These are phyloP conservation scores for Nannochloropsis gaditana DNA, from an alignment of 108 stramenopile species.

Conservation along the genomic window DNA sequence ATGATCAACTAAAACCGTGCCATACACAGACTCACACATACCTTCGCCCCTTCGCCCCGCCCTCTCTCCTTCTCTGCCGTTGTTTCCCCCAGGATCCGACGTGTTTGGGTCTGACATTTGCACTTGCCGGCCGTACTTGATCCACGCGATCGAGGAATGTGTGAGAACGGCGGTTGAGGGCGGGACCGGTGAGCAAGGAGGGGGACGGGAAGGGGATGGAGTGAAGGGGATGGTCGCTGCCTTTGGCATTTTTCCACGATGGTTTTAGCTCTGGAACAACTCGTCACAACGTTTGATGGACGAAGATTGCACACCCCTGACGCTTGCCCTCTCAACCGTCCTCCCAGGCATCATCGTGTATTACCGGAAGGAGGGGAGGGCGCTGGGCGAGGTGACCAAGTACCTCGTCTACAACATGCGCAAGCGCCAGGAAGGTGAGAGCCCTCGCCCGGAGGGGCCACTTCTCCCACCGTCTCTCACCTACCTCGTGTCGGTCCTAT, in stretches of 20 bases:
- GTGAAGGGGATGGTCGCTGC: not conserved
- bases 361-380: slow-evolving; percentile 93
- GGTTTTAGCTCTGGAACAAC: no score
- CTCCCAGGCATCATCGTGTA: slow-evolving; percentile 73
- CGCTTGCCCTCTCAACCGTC: not conserved
- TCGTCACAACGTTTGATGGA: no score
- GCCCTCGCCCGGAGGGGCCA: slow-evolving; percentile 31
- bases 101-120: slow-evolving; percentile 97
- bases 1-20: no score
- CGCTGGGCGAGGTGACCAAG: slow-evolving; percentile 94
- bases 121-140: slow-evolving; percentile 95
- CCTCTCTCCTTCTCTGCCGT: not conserved
- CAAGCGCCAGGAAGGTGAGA: slow-evolving; percentile 92
- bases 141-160: slow-evolving; percentile 99
- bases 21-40: no score
- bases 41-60: not conserved
- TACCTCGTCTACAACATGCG: slow-evolving; percentile 98
- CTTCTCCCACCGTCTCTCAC: not conserved
- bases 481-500: not conserved
- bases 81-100: slow-evolving; percentile 61
- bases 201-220: not conserved
- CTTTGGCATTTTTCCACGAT: no score
- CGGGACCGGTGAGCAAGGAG: slow-evolving; percentile 63
- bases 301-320: not conserved
- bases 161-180: slow-evolving; percentile 88